Evolutionary conservation across 2,329 filamentous ascomycete genomes (phyloP).

Genomic region (Fusarium caatingaense): DNA sequence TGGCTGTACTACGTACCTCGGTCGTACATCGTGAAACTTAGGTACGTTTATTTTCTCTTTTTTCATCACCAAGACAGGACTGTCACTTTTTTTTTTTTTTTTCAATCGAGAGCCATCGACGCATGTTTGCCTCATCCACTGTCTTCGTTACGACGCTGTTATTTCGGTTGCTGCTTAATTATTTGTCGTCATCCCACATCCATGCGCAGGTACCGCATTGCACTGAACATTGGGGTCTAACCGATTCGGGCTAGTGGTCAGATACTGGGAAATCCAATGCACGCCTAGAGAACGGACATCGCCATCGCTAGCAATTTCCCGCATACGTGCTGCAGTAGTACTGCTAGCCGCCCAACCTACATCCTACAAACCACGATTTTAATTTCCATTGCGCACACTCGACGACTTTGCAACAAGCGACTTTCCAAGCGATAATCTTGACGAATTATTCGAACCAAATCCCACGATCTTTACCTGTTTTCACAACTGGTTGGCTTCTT

Average conservation of each 20-base stretch:
- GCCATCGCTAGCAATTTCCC: conserved; percentile 54
- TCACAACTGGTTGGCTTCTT: conserved; percentile 3
- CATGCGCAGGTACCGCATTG: conserved; percentile 44
- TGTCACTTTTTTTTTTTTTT: neutral
- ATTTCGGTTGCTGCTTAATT: conserved; percentile 10
- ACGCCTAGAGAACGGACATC: conserved; percentile 44
- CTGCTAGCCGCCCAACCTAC: conserved; percentile 36
- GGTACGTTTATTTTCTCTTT: conserved; percentile 27
- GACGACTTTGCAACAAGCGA: conserved; percentile 19
- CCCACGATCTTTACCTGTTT: conserved; percentile 2
- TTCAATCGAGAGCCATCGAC: neutral
- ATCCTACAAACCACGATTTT: conserved; percentile 36
- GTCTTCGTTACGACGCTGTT: conserved; percentile 13
- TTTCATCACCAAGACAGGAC: neutral
- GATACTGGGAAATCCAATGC: conserved; percentile 35
- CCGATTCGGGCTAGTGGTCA: conserved; percentile 38
- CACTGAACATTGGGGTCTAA: conserved; percentile 35
- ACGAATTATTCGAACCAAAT: conserved; percentile 8
- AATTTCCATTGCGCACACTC: conserved; percentile 20
- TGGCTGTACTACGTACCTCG: conserved; percentile 39
- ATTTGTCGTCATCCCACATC: conserved; percentile 31
- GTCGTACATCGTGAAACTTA: conserved; percentile 22
- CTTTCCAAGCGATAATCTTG: conserved; percentile 8
- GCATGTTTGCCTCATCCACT: neutral
- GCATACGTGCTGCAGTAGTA: conserved; percentile 45